These are phyloP conservation scores for Neopestalotiopsis rosae DNA, from an alignment of 2,329 filamentous ascomycete genomes.

Conservation along the genomic window DNA sequence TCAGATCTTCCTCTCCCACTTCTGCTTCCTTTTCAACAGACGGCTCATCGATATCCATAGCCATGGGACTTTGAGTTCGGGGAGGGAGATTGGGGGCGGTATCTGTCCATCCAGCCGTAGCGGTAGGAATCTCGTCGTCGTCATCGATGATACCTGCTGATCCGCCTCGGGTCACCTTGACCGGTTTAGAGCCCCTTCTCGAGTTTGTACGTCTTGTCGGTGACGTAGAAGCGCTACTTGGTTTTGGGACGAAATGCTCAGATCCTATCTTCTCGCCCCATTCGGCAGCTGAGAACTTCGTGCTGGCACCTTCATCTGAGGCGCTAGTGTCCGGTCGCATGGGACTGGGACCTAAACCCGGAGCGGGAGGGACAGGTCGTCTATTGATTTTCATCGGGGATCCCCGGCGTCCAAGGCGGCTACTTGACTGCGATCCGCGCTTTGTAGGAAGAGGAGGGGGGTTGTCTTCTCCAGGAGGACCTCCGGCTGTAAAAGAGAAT, in stretches of 20 bases:
- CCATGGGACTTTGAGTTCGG: conserved; percentile 54
- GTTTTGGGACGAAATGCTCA: conserved; percentile 58
- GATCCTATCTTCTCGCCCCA: conserved; percentile 61
- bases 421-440: conserved; percentile 45
- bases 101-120: conserved; percentile 42
- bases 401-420: conserved; percentile 43
- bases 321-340: conserved; percentile 27
- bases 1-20: conserved; percentile 29
- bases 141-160: conserved; percentile 52
- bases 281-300: conserved; percentile 54
- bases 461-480: conserved; percentile 34
- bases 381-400: conserved; percentile 36
- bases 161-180: conserved; percentile 55
- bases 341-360: conserved; percentile 25
- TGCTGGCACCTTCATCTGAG: conserved; percentile 31
- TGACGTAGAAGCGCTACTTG: conserved; percentile 44
- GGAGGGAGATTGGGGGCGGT: conserved; percentile 23
- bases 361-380: conserved; percentile 22
- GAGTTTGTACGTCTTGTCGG: conserved; percentile 55
- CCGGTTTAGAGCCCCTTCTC: conserved; percentile 63
- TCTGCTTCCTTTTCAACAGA: conserved; percentile 34
- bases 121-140: conserved; percentile 45
- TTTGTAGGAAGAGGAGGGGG: conserved; percentile 34
- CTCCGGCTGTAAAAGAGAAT: conserved; percentile 60
- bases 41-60: conserved; percentile 71